Conservation (phyloP, 2,329 filamentous ascomycete genomes). For the Phoma sp. region DNA sequence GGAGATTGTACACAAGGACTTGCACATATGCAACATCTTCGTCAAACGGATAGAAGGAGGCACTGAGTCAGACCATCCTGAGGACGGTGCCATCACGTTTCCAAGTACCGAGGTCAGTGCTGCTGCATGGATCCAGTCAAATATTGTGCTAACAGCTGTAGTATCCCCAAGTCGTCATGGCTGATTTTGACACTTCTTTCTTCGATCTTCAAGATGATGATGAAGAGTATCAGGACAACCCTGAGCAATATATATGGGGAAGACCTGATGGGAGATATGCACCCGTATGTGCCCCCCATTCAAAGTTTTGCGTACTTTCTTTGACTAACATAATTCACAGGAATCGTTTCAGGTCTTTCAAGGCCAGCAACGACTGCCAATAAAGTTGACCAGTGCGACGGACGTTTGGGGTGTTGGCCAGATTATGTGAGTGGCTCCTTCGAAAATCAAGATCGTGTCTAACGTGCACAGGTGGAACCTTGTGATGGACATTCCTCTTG, state of each 20-base stretch:
- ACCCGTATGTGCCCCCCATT: not conserved
- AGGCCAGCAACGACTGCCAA: not conserved
- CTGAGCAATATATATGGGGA: not conserved
- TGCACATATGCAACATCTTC: slow-evolving; percentile 10
- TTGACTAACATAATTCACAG: not conserved
- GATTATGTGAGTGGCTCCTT: slow-evolving; percentile 1
- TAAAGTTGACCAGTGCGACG: slow-evolving; percentile 1
- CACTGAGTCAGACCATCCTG: not conserved
- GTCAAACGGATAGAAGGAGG: not conserved
- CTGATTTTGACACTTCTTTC: slow-evolving; percentile 13
- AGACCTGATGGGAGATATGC: not conserved
- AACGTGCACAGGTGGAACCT: not conserved
- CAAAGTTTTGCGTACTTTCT: not conserved
- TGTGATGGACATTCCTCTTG: not conserved
- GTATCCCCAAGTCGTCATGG: slow-evolving; percentile 1
- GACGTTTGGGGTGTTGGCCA: slow-evolving; percentile 6
- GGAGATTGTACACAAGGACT: slow-evolving; percentile 7
- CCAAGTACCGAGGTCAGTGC: not conserved
- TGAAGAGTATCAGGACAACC: slow-evolving; percentile 12
- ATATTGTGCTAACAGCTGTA: not conserved
- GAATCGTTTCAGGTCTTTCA: not conserved
- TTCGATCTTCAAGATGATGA: slow-evolving; percentile 8
- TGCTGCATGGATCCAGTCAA: not conserved
- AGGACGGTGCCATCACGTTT: not conserved
- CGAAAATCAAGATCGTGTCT: not conserved